Evolutionary conservation across 2,329 filamentous ascomycete species (phyloP), one percentile per base, ranked within the genome.

Genomic region (Fusarium sp.): DNA sequence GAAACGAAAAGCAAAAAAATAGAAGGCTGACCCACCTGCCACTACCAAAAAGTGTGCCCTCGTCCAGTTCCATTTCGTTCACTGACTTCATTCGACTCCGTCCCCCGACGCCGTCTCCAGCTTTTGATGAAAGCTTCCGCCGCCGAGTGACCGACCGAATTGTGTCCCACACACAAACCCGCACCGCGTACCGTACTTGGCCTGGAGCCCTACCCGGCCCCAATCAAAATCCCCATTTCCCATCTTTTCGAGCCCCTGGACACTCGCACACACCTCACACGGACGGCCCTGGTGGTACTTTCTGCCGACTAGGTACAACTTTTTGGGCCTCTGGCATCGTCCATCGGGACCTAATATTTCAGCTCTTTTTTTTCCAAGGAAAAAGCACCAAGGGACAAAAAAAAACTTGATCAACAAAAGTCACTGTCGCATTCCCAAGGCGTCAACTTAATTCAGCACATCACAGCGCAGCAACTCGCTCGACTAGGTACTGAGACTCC

Each of bases 181-280:
- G 63, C 61, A 39, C 60, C 63, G 59, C 39, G 35, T 35, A 63
- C 28, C 47, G 47, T 51, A 51, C 63, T 54, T 42, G 60, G 26
- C 60, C 63, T 60, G 69, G 66, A 77, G 74, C 75, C 75, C 75
- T 78, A 77, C 57, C 63, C 70, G 64, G 70, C 56, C 67, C 75
- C 75, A 77, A 77, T 77, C 75, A 77, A 61, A 69, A 42, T 42
- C 63, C 45, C 50, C 57, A 63, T 63, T 53, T 67, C 59, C 56
- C 65, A 73, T 71, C 70, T 70, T 63, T 70, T 71, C 53, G 66
- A 73, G 55, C 71, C 72, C 72, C 72, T 74, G 51, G 58, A 69
- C 67, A 59, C 58, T 74, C 70, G 70, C 71, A 71, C 71, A 74
- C 71, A 47, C 45, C 45, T 47, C 14, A 67, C 14, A 67, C 61